Conservation (phyloP, 148 eudicot genomes). For the Vaccinium corymbosum region DNA sequence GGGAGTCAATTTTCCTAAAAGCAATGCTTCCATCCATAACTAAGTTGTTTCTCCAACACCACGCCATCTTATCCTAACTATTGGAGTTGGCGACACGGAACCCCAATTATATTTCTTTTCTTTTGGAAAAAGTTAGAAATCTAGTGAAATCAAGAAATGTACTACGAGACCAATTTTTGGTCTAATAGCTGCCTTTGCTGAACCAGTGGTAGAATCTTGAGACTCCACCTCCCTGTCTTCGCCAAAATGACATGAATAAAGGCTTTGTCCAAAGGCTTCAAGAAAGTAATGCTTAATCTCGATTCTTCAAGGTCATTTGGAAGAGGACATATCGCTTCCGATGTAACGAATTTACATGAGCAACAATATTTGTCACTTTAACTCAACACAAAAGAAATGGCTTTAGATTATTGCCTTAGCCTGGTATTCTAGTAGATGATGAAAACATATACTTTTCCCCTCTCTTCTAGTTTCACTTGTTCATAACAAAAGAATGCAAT, state of each 20-base stretch:
- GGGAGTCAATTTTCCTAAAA: neutral
- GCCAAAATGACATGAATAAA: neutral
- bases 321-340: neutral
- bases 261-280: neutral
- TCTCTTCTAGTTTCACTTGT: neutral
- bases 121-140: neutral
- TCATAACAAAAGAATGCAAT: neutral
- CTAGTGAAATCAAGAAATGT: neutral
- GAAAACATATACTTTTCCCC: neutral
- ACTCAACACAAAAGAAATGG: neutral
- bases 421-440: neutral
- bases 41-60: neutral
- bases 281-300: neutral
- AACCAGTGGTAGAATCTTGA: neutral
- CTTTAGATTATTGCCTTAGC: neutral
- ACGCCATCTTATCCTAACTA: neutral
- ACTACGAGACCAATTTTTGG: neutral
- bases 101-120: neutral
- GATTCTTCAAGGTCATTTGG: neutral
- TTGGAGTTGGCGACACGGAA: neutral
- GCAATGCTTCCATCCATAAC: neutral
- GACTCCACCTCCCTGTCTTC: neutral
- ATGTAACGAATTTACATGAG: neutral
- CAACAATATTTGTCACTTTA: neutral
- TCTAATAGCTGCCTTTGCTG: conserved; percentile 1